Percentiles rank a stretch among this genome's conserved stretches.
Evolutionary conservation across 371 early-diverging fungal genomes (phyloP).

Genomic region (Apophysomyces variabilis): DNA sequence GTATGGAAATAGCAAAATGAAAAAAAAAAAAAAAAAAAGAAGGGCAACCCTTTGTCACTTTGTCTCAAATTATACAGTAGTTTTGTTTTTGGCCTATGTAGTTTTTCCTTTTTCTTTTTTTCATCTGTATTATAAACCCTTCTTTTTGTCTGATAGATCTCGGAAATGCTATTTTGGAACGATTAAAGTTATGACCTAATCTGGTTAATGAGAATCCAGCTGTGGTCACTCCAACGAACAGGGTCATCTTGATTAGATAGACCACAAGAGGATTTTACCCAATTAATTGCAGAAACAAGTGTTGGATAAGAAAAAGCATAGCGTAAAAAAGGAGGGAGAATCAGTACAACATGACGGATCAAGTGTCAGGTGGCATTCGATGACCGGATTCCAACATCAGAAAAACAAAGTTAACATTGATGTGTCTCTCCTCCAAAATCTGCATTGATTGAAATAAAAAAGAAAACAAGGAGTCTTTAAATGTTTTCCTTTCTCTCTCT

Average conservation of each 20-base stretch:
- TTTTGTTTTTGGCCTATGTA: background rate
- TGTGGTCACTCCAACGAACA: conserved; percentile 6
- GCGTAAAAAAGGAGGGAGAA: background rate
- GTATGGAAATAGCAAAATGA: conserved; percentile 28
- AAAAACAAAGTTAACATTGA: conserved; percentile 7
- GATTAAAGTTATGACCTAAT: background rate
- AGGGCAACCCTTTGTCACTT: background rate
- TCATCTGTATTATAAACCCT: conserved; percentile 2
- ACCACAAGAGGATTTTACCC: background rate
- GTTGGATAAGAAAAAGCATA: background rate
- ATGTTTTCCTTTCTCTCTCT: background rate
- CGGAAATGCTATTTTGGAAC: conserved; percentile 5
- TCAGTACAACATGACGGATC: conserved; percentile 14
- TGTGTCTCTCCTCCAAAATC: background rate
- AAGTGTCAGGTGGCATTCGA: conserved; percentile 22
- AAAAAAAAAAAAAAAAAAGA: background rate
- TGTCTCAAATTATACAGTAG: conserved; percentile 12
- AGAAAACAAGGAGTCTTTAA: background rate
- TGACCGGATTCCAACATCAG: conserved; percentile 27
- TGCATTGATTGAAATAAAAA: background rate
- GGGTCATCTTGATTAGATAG: background rate
- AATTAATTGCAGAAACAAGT: background rate
- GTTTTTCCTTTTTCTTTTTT: background rate
- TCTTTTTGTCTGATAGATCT: background rate
- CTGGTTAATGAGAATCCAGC: conserved; percentile 6